Base-by-base conservation (phyloP, 2,329 filamentous ascomycete species). In the Zasmidium cellare region DNA sequence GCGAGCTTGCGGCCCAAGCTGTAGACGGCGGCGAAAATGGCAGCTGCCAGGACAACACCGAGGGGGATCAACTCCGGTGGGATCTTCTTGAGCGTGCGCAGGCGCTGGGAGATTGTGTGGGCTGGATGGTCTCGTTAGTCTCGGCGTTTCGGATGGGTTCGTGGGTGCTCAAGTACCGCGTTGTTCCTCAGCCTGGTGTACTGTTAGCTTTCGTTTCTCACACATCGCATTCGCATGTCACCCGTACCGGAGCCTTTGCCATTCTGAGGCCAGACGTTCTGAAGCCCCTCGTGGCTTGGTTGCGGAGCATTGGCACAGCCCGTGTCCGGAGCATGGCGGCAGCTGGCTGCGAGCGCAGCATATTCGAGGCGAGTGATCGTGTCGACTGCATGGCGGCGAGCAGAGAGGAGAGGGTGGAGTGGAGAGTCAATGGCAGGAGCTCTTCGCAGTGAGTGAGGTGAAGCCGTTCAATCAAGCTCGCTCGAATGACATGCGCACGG, bases 61-160 rank as follows among this genome's bases (percentile, higher is more conserved):
- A 99, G 88, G 73, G 94, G 94, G 69, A 92, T 86, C 84, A 99
- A 84, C 84, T 99, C 94, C 69, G 91, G 87, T 68, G 94, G 94
- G 74, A 97, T 89, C 80, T 87, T 87, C 84, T 89, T 92, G 73
- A 97, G 83, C 75, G 87, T 88, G 76, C 92, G 90, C 71, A 99
- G 83, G 76, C 93, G 91, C 83, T 97, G 94, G 67, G 93, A 96
- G 78, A 97, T 87, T 71, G 93, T 97, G 82, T 97, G 94, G 75
- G 91, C 94, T 99, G 69, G 25, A 50, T 9, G 18, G 14, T 25
- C 18, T 24, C 31, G 49, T 58, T 56, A 59, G 55, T 64, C 2
- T 23, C 14, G 22, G 11, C 11, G 14, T n/a, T 18, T 41, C 24
- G 2, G 24, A 16, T 23, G 18, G 25, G 19, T 28, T 22, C n/a